Conservation (phyloP, 352 stramenopile genomes). For the Pythium aquatile region DNA sequence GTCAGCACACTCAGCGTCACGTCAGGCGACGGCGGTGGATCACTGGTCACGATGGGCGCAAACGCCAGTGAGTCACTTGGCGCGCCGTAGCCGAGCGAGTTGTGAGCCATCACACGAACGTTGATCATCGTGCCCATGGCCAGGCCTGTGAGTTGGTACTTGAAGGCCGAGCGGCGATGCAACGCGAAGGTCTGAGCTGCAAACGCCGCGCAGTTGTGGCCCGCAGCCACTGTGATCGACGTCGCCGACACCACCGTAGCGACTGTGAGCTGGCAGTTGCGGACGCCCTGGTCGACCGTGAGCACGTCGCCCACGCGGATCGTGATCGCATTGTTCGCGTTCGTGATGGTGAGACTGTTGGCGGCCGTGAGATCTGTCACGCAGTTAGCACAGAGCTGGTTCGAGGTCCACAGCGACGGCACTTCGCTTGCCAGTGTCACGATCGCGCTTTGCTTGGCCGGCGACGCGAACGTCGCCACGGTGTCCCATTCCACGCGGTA, state of each 20-base stretch:
- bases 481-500: conserved; percentile 92
- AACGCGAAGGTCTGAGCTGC: conserved; percentile 38
- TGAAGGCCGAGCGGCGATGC: conserved; percentile 53
- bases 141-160: conserved; percentile 81
- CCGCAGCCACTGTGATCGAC: conserved; percentile 34
- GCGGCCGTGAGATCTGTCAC: conserved; percentile 34
- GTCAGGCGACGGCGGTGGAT: conserved; percentile 79
- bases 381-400: conserved; percentile 49
- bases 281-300: conserved; percentile 43
- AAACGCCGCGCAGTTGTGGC: conserved; percentile 53
- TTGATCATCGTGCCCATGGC: conserved; percentile 88
- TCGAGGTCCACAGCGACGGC: conserved; percentile 44
- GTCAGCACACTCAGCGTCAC: conserved; percentile 52
- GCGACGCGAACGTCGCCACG: conserved; percentile 53
- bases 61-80: conserved; percentile 68
- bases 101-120: conserved; percentile 89
- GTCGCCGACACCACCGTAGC: conserved; percentile 26
- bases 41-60: conserved; percentile 82
- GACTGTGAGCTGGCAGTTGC: conserved; percentile 59
- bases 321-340: conserved; percentile 29
- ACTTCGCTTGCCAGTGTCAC: conserved; percentile 31
- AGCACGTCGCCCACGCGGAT: conserved; percentile 43
- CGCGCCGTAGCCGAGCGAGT: conserved; percentile 89
- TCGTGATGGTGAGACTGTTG: conserved; percentile 31
- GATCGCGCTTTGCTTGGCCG: conserved; percentile 32